These are phyloP conservation scores for Leccinum longicurvipes DNA, from an alignment of 768 basidiomycete genomes.

Conservation along the genomic window DNA sequence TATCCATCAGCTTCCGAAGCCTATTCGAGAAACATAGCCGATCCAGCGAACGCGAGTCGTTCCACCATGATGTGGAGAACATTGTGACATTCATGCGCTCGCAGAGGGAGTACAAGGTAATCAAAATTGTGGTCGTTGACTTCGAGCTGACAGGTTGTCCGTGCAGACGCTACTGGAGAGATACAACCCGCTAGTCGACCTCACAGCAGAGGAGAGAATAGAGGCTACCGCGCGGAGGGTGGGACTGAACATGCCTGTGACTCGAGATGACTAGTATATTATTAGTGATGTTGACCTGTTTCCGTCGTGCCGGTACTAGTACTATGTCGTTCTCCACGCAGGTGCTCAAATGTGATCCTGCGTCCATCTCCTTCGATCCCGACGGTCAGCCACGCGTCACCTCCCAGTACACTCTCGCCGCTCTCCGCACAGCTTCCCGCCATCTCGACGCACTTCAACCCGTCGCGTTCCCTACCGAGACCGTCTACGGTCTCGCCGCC, in stretches of 20 bases:
- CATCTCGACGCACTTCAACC: constrained; percentile 46
- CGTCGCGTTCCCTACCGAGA: constrained; percentile 95
- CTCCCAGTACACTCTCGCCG: constrained; percentile 47
- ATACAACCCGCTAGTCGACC: constrained; percentile 83
- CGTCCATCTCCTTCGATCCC: constrained; percentile 53
- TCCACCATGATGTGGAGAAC: constrained; percentile 54
- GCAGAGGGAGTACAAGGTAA: constrained; percentile 75
- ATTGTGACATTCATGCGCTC: constrained; percentile 65
- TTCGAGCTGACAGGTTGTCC: not conserved
- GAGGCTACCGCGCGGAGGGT: constrained; percentile 84
- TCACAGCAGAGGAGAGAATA: constrained; percentile 77
- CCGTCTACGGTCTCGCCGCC: constrained; percentile 97
- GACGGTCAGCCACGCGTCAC: constrained; percentile 47
- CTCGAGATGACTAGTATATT: constrained; percentile 18
- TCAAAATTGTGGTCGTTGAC: constrained; percentile 22
- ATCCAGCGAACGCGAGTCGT: constrained; percentile 17
- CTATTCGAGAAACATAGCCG: constrained; percentile 43
- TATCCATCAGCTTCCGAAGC: constrained; percentile 51
- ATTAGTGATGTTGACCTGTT: constrained; percentile 10
- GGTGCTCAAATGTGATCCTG: constrained; percentile 60
- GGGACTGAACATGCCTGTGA: constrained; percentile 77
- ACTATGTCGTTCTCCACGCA: constrained; percentile 27
- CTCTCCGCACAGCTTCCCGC: constrained; percentile 54
- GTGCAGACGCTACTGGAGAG: constrained; percentile 71
- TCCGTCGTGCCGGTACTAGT: constrained; percentile 1